Evolutionary conservation across 2,329 filamentous ascomycete species (phyloP), one percentile per base, ranked within the genome.

Genomic region (Botrytis hyacinthi): DNA sequence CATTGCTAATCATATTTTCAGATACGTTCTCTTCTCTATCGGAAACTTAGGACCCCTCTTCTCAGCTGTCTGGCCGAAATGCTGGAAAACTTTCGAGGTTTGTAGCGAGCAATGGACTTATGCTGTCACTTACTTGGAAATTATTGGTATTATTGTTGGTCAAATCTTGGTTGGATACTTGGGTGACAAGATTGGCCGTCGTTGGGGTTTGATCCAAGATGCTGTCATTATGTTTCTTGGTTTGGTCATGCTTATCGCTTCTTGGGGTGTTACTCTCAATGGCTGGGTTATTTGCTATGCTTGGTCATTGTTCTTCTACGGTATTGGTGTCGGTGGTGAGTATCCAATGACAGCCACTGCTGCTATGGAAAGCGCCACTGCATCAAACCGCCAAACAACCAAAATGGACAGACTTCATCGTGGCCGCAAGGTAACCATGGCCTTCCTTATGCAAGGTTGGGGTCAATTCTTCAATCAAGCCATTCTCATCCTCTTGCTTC

Each of bases 381-480:
- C 93, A n/a, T 85, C 93, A 54, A 95, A 95, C 75, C 95, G 92
- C 82, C 85, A 97, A 71, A 98, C 95, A 10, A 97, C 94, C 74
- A 92, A 91, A 76, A 94, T 97, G 71, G 95, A 98, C 82, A 93
- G 95, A 81, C 90, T 98, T 71, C 95, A 98, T 85, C 94, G 95
- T 84, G 95, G 95, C 76, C 93, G 95, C 81, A 97, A 97, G 83
- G 95, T 98, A 81, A 97, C 94, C 77, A 94, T 92, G 82, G 95
- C 95, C 74, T 98, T 98, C 86, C 84, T 98, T 84, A 98, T 98
- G 95, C 95, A 98, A 84, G 95, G 95, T 72, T 98, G 95, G 95
- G 95, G 95, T 77, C 95, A 98, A 83, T 93, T 97, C 82, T 86
- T 93, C 86, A 98, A 98, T 88, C 95, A 98, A 84, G 91, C 92